Evolutionary conservation across 2,329 filamentous ascomycete genomes (phyloP), one percentile per base, ranked within the genome.

Genomic region (Apiospora marii): DNA sequence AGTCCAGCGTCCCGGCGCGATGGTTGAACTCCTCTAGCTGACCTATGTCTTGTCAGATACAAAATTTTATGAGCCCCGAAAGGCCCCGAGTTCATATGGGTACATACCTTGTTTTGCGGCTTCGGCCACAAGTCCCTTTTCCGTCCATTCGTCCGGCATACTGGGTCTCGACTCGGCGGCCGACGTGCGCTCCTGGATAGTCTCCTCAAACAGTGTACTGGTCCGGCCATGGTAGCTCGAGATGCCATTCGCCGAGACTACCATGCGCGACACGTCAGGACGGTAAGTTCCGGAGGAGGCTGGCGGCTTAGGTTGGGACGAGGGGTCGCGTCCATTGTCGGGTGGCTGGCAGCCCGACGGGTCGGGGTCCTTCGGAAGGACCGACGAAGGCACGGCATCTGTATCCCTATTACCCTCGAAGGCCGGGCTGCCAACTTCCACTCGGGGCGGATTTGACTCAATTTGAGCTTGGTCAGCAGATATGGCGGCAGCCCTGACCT

Each of bases 221-320:
- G 86, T 87, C 1, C 84, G 85, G 0, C 86, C 86, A 77, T 87
- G 86, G 37, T 87, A 87, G 61, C 84, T 86, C 6, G 85, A 83
- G 4, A 82, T 79, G 22, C 81, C 80, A 71, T 84, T 84, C 5
- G 82, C 79, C 13, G 82, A 81, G 4, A 84, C 81, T 19, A 84
- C 79, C 30, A 84, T 84, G 12, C 83, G 76, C 4, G 80, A 79
- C 48, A 80, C 83, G 16, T 75, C 73, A n/a, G 49, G 75, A 67
- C 73, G 27, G 72, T 76, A 53, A 68, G 72, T 10, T 14, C 67
- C 51, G 30, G 43, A 71, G 41, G 72, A 19, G 3, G 80, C 74
- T 68, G 78, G 81, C 7, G 79, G 78, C 78, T 61, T 78, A 78
- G 58, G 37, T 44, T n/a, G 41, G 27, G 43, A 27, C 41, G 34